Evolutionary conservation across 495 filamentous ascomycete species (phyloP), one percentile per base, ranked within the genome.

Genomic region (Bacidia rubella): DNA sequence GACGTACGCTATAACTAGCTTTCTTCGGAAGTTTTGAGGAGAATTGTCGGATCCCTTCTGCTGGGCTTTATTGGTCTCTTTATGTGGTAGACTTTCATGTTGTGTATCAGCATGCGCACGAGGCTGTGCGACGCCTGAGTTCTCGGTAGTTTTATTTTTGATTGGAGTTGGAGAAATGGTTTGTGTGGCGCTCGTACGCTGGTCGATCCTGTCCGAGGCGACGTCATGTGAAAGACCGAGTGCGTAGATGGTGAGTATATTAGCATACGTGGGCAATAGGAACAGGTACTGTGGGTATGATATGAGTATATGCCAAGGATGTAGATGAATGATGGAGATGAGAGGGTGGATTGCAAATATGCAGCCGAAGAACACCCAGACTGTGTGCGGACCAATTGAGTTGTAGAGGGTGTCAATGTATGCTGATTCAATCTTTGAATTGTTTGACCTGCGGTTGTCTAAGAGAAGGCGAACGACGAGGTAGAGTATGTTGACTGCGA

Each of bases 191-290:
- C 7, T 7, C 7, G 15, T 35, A 7, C 15, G 7, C 15, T 35
- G 5, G 29, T 15, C 72, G 87, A 90, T 96, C 69, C 90, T 95
- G 77, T 90, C 90, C 90, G 90, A 97, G 15, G 89, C 94, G 43
- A 97, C 90, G 70, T 97, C 90, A 72, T 97, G 90, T 90, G 90
- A 97, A 72, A 96, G 96, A 79, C 87, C 89, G 81, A 95, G 96
- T 49, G 73, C 87, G 70, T 97, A 97, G 51, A 97, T 87, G 73
- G 90, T 96, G 58, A 97, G 80, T 57, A 97, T 90, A 72, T 97
- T 97, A 82, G 94, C 87, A 68, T 94, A 97, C n/a, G 88, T 93
- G n/a, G 90, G 90, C 74, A 90, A 88, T 61, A 94, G 75, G 26
- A 93, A 74, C 57, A 96, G 76, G 66, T 96, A 96, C 57, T 83